Evolutionary conservation across 208 protist genomes (phyloP), one percentile per base, ranked within the genome.

Genomic region (Trypanosoma mega): DNA sequence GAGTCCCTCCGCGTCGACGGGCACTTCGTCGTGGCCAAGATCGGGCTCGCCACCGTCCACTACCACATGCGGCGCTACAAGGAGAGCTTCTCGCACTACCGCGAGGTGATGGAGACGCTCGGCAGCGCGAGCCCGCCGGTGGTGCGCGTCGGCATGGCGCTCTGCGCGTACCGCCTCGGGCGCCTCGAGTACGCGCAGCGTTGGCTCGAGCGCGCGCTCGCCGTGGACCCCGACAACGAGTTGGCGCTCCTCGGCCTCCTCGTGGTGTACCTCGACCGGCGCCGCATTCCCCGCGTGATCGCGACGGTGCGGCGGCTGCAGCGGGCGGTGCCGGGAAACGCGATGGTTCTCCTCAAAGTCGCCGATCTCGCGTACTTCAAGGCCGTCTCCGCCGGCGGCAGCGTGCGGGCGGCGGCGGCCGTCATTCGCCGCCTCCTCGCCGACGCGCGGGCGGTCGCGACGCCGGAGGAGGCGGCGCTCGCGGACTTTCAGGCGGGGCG

Each of bases 321-420:
- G 45, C 33, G 45, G 11, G 37, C 80, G 5, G 68, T 91, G 24
- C 83, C 89, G 6, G 68, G 80, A 31, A 95, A 91, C 75, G 68
- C 81, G 31, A 66, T 85, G 34, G 80, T 95, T 36, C 64, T 91
- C 12, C 74, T 92, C 24, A 82, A 86, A 57, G 77, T 87, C 20
- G 68, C 71, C 27, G 89, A 95, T 61, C 59, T 95, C n/a, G 72
- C 83, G 58, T 95, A 93, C 73, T 95, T 93, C 59, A 65, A 72
- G 21, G 79, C 79, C 16, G 45, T 84, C 27, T 55, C 57, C n/a
- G n/a, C n/a, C n/a, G n/a, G 41, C 64, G 69, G 29, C 59, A 72
- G 2, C 72, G 72, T 7, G 44, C 89, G 77, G 45, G 55, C 56
- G 27, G 68, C 62, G 8, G 48, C 74, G 41, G 36, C 14, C 0